These are phyloP conservation scores for Pedinophyceae sp. DNA, from an alignment of 139 green algal species.

Conservation along the genomic window DNA sequence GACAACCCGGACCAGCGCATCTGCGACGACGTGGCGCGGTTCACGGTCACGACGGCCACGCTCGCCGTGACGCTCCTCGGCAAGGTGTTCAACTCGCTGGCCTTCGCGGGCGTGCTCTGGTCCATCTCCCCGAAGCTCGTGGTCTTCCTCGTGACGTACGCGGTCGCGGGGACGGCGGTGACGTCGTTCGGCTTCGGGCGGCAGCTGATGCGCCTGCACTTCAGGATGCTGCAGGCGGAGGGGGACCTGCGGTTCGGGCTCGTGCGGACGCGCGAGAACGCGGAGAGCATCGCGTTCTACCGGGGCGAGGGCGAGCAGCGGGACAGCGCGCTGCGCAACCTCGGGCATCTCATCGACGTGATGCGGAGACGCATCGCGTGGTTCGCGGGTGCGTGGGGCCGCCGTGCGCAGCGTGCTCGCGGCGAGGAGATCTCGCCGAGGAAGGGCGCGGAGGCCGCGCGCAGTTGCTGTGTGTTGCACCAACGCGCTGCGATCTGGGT, in stretches of 20 bases:
- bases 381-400: slow-evolving; percentile 12
- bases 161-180: slow-evolving; percentile 52
- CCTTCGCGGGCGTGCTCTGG: slow-evolving; percentile 35
- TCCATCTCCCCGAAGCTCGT: slow-evolving; percentile 51
- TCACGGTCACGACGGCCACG: slow-evolving; percentile 29
- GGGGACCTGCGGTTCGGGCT: slow-evolving; percentile 74
- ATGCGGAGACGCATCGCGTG: slow-evolving; percentile 4
- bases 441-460: no score
- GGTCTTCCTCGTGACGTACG: slow-evolving; percentile 64
- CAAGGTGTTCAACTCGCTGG: slow-evolving; percentile 51
- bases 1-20: slow-evolving; percentile 64
- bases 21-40: slow-evolving; percentile 66
- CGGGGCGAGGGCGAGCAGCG: slow-evolving; percentile 39
- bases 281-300: slow-evolving; percentile 88
- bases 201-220: slow-evolving; percentile 50
- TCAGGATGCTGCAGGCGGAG: slow-evolving; percentile 42
- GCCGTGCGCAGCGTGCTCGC: no score
- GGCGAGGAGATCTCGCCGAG: no score
- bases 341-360: slow-evolving; percentile 15
- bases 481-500: background rate
- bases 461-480: background rate
- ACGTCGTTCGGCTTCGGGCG: slow-evolving; percentile 62
- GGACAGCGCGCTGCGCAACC: slow-evolving; percentile 3
- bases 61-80: slow-evolving; percentile 44
- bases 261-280: slow-evolving; percentile 54